Base-by-base conservation (phyloP, 169 alveolate genomes). In the Eimeria acervulina region DNA sequence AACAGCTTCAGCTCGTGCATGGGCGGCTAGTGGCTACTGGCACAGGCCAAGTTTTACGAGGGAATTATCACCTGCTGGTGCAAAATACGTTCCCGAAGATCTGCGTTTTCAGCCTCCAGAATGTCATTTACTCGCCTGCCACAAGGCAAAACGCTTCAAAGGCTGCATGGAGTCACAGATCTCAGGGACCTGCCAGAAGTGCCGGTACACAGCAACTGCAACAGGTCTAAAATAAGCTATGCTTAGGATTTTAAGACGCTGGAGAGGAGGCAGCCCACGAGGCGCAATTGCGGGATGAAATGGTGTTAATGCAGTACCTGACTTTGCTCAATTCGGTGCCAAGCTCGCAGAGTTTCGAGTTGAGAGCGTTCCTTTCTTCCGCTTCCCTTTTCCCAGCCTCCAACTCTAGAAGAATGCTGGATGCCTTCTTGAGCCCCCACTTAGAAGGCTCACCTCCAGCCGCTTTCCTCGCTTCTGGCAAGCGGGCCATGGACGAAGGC, bases 81-180 rank as follows among this genome's bases (percentile, higher is more conserved):
- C 21, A 94, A 31, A 23, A 94, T 61, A n/a, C 96, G 87, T 4
- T 55, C 72, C 70, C 94, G 74, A 42, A 94, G 89, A 36, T 94
- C 96, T 36, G 93, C 66, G 40, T 94, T 94, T 23, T 94, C 96
- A 38, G 94, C 94, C 80, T 94, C 96, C 90, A 94, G 76, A 52
- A 94, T 42, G 47, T 94, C 78, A 51, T 94, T 94, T 28, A 94
- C 76, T 36, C 61, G 89, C 68, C 96, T 94, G 81, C 26, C n/a
- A 28, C 63, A 51, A 51, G 15, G 15, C n/a, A 78, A 44, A 23
- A 40, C 0, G 23, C 52, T 47, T 12, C 10, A n/a, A 23, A 23
- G 66, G 68, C 42, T 44, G 68, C 63, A 44, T 36, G 17, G 52
- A 10, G 47, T 21, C 28, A 72, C 13, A 36, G 47, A 19, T 31